Evolutionary conservation across 2,329 filamentous ascomycete species (phyloP).

Genomic region (Paracoccidioides lutzii): DNA sequence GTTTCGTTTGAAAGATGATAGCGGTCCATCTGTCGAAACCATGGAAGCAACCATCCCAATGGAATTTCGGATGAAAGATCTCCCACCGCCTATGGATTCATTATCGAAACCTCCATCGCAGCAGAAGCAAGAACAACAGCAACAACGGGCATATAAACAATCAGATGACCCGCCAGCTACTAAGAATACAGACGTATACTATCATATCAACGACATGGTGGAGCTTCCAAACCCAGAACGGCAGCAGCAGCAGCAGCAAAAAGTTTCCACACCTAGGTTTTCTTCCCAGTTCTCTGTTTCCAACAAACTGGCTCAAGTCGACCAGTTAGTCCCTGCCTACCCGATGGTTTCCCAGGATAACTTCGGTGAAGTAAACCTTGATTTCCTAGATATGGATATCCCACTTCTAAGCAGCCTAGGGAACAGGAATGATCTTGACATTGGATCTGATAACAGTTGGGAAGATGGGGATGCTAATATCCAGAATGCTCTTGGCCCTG

Average conservation of each 20-base stretch:
- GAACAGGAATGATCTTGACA: neutral
- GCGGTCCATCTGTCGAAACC: neutral
- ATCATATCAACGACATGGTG: neutral
- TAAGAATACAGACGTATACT: neutral
- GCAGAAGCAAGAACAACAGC: neutral
- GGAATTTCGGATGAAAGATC: neutral
- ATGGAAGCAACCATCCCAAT: neutral
- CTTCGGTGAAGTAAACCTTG: constrained; percentile 5
- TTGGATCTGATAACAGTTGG: neutral
- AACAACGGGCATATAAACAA: neutral
- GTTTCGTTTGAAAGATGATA: neutral
- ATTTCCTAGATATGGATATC: constrained; percentile 7
- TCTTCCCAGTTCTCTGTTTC: neutral
- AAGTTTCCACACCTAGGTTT: neutral
- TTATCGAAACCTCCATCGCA: neutral
- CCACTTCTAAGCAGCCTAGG: neutral
- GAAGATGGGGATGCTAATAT: neutral
- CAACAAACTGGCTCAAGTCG: neutral
- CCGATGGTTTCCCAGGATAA: neutral
- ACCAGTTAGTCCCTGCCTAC: neutral
- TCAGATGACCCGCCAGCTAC: neutral
- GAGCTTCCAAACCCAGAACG: neutral
- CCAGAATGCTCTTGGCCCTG: neutral
- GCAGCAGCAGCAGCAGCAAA: neutral
- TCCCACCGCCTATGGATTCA: neutral